These are phyloP conservation scores for Glebionis coronaria DNA, from an alignment of 129 eudicot species.

Conservation along the genomic window DNA sequence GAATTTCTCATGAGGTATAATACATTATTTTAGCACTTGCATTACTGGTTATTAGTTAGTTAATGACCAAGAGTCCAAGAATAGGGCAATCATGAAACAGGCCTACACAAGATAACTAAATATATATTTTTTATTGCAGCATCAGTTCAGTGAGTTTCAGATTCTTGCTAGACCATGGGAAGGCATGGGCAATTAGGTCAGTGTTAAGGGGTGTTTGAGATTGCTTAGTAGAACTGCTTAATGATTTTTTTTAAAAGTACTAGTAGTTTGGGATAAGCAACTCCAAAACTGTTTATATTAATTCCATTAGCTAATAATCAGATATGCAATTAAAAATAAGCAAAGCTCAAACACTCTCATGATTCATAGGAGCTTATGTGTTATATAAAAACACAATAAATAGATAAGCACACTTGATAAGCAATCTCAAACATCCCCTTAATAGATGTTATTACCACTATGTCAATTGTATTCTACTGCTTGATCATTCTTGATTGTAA, in stretches of 20 bases:
- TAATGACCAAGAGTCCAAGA: background rate
- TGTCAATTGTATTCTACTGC: background rate
- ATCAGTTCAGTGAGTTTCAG: slow-evolving; percentile 35
- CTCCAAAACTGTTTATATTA: no score
- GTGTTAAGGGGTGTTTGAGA: background rate
- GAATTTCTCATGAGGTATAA: slow-evolving; percentile 40
- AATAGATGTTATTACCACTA: background rate
- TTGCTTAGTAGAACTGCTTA: background rate
- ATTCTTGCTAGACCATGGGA: slow-evolving; percentile 37
- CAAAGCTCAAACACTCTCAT: no score
- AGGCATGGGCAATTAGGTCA: slow-evolving; percentile 27
- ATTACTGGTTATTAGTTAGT: background rate
- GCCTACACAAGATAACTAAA: no score
- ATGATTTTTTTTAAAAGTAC: background rate
- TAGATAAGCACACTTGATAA: no score
- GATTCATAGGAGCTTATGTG: no score
- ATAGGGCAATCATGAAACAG: background rate
- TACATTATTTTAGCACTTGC: background rate
- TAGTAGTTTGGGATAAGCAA: no score
- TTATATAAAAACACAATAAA: no score
- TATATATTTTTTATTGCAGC: slow-evolving; percentile 41
- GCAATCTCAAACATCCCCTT: no score
- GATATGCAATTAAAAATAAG: no score
- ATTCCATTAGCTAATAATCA: no score
- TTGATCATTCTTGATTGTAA: slow-evolving; percentile 5